These are phyloP conservation scores for Lolium rigidum DNA, from an alignment of 176 grass and related monocot genomes.

Conservation along the genomic window DNA sequence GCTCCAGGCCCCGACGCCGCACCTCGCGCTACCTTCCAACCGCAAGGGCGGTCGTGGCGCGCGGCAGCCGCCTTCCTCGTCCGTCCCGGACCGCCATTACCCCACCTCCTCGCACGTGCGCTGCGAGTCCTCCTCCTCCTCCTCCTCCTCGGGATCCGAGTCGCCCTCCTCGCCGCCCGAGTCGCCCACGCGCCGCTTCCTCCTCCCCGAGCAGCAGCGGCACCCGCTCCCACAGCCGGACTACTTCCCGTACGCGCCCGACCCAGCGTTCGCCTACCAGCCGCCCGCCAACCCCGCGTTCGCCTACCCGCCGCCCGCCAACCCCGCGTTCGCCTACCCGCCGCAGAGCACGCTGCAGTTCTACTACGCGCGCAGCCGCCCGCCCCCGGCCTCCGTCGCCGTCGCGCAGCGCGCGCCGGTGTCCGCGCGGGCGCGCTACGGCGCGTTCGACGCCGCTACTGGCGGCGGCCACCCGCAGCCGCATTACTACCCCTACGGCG, in stretches of 20 bases:
- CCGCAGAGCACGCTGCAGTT: conserved; percentile 55
- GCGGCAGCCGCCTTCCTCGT: background rate
- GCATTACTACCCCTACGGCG: conserved; percentile 50
- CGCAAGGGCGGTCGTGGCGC: conserved; percentile 22
- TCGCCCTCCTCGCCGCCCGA: conserved; percentile 27
- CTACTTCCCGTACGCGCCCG: too few species aligned
- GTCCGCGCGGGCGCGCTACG: conserved; percentile 45
- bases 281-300: too few species aligned
- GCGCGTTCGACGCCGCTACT: background rate
- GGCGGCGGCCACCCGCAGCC: conserved; percentile 24
- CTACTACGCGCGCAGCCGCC: conserved; percentile 74
- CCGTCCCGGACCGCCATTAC: background rate
- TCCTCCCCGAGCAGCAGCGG: too few species aligned
- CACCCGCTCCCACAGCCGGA: too few species aligned
- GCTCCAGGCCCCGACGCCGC: conserved; percentile 32
- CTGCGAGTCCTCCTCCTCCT: conserved; percentile 9
- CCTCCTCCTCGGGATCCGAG: conserved; percentile 58
- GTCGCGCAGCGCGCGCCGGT: conserved; percentile 48
- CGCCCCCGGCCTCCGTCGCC: conserved; percentile 60
- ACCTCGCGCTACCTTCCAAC: conserved; percentile 21
- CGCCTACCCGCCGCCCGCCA: conserved; percentile 7
- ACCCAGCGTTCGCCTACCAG: background rate
- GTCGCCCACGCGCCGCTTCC: conserved; percentile 20
- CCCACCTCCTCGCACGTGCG: conserved; percentile 24
- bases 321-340: conserved; percentile 43